Evolutionary conservation across 2,329 filamentous ascomycete species (phyloP), one percentile per base, ranked within the genome.

Genomic region (Arachnomyces sp.): DNA sequence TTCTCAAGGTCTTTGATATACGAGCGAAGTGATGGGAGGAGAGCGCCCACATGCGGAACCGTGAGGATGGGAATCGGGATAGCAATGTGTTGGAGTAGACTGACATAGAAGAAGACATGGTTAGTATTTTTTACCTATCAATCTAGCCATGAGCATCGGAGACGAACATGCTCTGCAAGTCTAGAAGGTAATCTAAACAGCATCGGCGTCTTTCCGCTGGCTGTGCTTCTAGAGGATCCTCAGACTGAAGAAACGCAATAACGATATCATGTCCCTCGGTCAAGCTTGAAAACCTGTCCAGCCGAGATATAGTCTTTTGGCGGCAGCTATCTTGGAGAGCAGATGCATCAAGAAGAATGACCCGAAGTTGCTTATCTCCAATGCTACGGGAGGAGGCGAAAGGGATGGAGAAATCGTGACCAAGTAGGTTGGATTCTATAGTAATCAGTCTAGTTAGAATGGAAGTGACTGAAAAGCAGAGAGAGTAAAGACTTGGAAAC

Each of bases 1-100:
- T 61, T 44, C 2, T 55, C 50, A 21, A 70, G 47, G 40, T 60
- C 63, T 46, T 63, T 56, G 14, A 65, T 62, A 30, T 57, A 54
- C 21, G 49, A 45, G 17, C 53, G 39, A 9, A 60, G 31, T 12
- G 44, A 45, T 7, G 48, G 2, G 8, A 56, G 25, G 12, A 59
- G 39, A 7, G 43, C 41, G 1, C 45, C 40, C 4, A 49, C 42
- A 28, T 52, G 50, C n/a, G 68, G 51, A 4, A 53, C 45, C 6
- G 63, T 52, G 9, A 69, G 52, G 3, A 60, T 50, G 1, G 61
- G 47, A 8, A 59, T 30, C 4, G 36, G 39, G 6, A 12, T 35
- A n/a, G 45, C 34, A 9, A 51, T 37, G 4, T 44, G 47, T 28
- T 59, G 51, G 31, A 50, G 43, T 4, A 57, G 42, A 7, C 52